Base-by-base conservation (phyloP, 257 asterid genomes). In the Rubia yunnanensis region DNA sequence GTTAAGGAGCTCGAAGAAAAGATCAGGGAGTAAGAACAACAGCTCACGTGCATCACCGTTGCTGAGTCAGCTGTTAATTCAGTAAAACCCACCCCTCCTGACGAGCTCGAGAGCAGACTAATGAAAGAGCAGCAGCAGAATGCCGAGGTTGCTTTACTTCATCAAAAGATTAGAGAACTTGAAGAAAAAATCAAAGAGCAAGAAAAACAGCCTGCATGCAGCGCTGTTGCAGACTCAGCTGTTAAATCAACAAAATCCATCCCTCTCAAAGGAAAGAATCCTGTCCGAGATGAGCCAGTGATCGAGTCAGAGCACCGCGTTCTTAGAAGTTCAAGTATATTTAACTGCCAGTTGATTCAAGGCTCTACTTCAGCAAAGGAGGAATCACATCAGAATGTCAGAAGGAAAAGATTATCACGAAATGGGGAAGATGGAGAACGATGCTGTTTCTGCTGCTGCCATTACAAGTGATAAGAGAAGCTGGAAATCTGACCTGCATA, bases 1-100 rank as follows among this genome's bases (percentile, higher is more conserved):
- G 80, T 85, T 30, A 84, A 83, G 78, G 94, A 87, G 74, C 90
- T 88, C 3, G 91, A 88, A 77, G 95, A 84, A 36, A 84, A 81
- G 77, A 41, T 90, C 59, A 74, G 69, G 78, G 96, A 83, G 72
- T 85, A 82, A 77, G 92, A 85, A 78, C 88, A 81, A 48, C 86
- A 80, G 73, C 70, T 81, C 34, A 77, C 76, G 60, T 56, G 72
- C 52, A 54, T 46, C 61, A 31, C 27, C 34, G 63, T 65, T 49
- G 23, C 78, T 57, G 86, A 72, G 52, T 41, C 70, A 7, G 62
- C 84, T 17, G 57, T 63, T n/a, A 70, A 72, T 73, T 30, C 81
- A 63, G 57, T n/a, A 76, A 75, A 48, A 72, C 76, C 80, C 54
- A 44, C n/a, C 70, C 68, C n/a, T 44, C 52, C 17, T 44, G 52